Percentiles rank a stretch among this genome's conserved stretches.
Conservation (phyloP, 768 basidiomycete genomes). For the Pleurotus ostreatus region DNA sequence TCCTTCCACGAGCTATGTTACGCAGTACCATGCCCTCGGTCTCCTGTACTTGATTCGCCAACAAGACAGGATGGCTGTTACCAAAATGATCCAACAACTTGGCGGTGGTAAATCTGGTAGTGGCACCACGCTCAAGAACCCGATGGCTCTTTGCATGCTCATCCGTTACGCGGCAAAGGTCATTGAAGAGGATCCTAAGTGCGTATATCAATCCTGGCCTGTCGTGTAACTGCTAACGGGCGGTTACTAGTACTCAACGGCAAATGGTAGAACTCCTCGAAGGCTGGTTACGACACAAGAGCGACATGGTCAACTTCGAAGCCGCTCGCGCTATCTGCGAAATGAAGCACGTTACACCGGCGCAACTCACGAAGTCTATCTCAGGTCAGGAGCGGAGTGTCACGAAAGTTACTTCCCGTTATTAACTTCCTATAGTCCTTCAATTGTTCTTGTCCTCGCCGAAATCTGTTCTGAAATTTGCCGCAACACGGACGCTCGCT, state of each 20-base stretch:
- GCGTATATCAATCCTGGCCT: conserved; percentile 25
- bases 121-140: conserved; percentile 84
- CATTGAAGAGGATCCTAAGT: conserved; percentile 99
- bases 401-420: neutral
- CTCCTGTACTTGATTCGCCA: conserved; percentile 92
- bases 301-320: conserved; percentile 99
- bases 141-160: conserved; percentile 98
- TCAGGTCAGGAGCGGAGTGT: conserved; percentile 56
- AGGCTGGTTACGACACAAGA: conserved; percentile 95
- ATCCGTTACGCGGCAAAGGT: conserved; percentile 98
- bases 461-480: conserved; percentile 93
- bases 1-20: conserved; percentile 86
- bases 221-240: conserved; percentile 5
- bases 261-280: conserved; percentile 94
- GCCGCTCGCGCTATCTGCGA: conserved; percentile 97
- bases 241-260: conserved; percentile 65
- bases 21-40: conserved; percentile 96
- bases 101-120: conserved; percentile 84
- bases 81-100: conserved; percentile 98
- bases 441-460: conserved; percentile 96
- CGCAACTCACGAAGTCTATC: conserved; percentile 84
- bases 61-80: conserved; percentile 98
- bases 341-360: conserved; percentile 76
- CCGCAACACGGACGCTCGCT: conserved; percentile 93
- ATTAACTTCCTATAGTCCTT: conserved; percentile 51